Base-by-base conservation (phyloP, 2,329 filamentous ascomycete genomes). In the Rhynchosporium graminicola region DNA sequence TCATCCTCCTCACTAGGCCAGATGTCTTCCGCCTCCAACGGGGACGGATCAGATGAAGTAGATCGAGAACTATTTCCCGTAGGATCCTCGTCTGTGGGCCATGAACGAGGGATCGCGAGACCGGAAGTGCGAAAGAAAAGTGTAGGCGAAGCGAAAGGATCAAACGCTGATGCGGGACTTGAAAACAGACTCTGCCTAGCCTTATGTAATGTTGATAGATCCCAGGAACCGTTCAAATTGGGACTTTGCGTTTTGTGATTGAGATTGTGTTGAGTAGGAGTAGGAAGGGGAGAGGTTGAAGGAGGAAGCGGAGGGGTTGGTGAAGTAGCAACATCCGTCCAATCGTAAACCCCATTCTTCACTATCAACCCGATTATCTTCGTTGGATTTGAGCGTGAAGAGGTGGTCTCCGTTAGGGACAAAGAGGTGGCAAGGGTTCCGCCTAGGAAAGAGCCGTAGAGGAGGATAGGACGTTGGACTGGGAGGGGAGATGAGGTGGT, bases 311-410 rank as follows among this genome's bases (percentile, higher is more conserved):
- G n/a, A 12, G 56, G 20, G 20, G 31, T 29, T 9, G 38, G 42
- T 29, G 65, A 82, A 79, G 0, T 82, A 4, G 85, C 77, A 63
- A 87, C 83, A 72, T 78, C 82, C 61, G 83, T 85, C 86, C 85
- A 88, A 75, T 88, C 82, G 74, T 85, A 88, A 62, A 88, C 79
- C 47, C 84, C 85, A 66, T 88, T 85, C 73, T 82, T 82, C 7
- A 80, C 79, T 15, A 84, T 74, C 38, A 86, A 72, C 7, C 84
- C 84, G 9, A 82, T 78, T 48, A 87, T 76, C 26, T 57, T 60
- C 4, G 62, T 63, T 9, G 64, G 64, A 2, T 36, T 77, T 9
- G 31, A 76, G 77, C 69, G 83, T 77, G 38, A 69, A 13, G 1
- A 75, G 67, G 62, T 76, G 1, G 79, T 75, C 71, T 87, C 83